Evolutionary conservation across 2,329 filamentous ascomycete genomes (phyloP).

Genomic region (Aspergillus nomiae): DNA sequence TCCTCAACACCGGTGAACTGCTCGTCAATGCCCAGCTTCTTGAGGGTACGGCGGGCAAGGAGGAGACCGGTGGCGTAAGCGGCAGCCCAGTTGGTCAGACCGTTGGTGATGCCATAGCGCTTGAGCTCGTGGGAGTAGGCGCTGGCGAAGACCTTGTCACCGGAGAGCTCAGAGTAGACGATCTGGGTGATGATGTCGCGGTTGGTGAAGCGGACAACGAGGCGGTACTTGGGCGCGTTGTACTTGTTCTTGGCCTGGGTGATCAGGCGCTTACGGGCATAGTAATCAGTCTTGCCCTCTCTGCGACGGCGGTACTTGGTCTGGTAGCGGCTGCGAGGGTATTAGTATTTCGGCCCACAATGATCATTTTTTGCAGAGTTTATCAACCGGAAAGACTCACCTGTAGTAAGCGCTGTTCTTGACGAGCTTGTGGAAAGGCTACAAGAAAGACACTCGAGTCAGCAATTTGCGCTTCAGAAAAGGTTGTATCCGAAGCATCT

Average conservation of each 20-base stretch:
- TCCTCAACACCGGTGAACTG: slow-evolving; percentile 95
- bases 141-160: slow-evolving; percentile 92
- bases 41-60: slow-evolving; percentile 92
- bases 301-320: slow-evolving; percentile 99
- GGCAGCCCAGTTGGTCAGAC: slow-evolving; percentile 99
- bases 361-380: neutral
- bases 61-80: slow-evolving; percentile 97
- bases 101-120: slow-evolving; percentile 96
- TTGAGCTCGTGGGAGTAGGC: slow-evolving; percentile 98
- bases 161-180: slow-evolving; percentile 90
- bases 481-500: slow-evolving; percentile 88
- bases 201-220: slow-evolving; percentile 99
- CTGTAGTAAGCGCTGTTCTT: slow-evolving; percentile 99
- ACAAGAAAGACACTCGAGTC: slow-evolving; percentile 70
- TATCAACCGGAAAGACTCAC: slow-evolving; percentile 56
- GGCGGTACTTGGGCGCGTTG: slow-evolving; percentile 99
- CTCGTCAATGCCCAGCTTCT: slow-evolving; percentile 95
- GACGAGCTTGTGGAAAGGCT: slow-evolving; percentile 91
- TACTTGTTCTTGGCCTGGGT: slow-evolving; percentile 99
- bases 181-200: slow-evolving; percentile 99
- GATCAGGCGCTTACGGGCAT: slow-evolving; percentile 98
- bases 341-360: slow-evolving; percentile 14
- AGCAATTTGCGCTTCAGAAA: slow-evolving; percentile 99
- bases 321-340: slow-evolving; percentile 79
- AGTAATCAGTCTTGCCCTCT: slow-evolving; percentile 99